Evolutionary conservation across 805 yeast genomes (phyloP), one percentile per base, ranked within the genome.

Genomic region (Cyberlindnera mississippiensis): DNA sequence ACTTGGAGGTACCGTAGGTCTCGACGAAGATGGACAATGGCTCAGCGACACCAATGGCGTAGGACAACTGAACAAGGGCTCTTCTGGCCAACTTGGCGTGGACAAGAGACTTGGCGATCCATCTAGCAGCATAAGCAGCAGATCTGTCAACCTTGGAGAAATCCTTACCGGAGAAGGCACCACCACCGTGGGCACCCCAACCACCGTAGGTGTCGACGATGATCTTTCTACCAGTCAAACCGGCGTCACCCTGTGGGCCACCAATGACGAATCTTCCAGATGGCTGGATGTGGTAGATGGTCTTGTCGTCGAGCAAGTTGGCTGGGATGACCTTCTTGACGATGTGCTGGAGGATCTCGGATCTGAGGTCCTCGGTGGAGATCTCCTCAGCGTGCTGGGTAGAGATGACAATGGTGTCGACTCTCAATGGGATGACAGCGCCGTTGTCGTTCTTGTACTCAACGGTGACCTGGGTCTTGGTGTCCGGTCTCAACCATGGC

Each of bases 171-270:
- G 96, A 85, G 89, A 93, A 93, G 53, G 99, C 99, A 79, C 99
- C 99, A 79, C 99, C 99, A 75, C 99, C 99, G 79, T 93, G 99
- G 64, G 99, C 98, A 73, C 99, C 97, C 95, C 99, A 95, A 64
- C 99, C 99, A 77, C 99, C 99, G 76, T 93, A 93, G 54, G 99
- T 95, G 73, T 93, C 99, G 67, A 93, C 99, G 63, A 93, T 93
- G 71, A 93, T 93, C 79, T 93, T 93, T 78, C 99, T 88, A 71
- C 99, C 99, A 57, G 99, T 93, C 66, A 93, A 76, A 78, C 99
- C 99, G 56, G 99, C 99, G 69, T 93, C 99, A 81, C 99, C 99
- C 75, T 93, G 99, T 59, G 99, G 99, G 70, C 99, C 99, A 76
- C 99, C 99, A 66, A 93, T 93, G 62, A 93, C 96, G 81, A 93